A percentile compares a stretch with the other conserved stretches of the same genome.
Conservation (phyloP, 1,284 basidiomycete species). For the Jaminaea rosea region DNA sequence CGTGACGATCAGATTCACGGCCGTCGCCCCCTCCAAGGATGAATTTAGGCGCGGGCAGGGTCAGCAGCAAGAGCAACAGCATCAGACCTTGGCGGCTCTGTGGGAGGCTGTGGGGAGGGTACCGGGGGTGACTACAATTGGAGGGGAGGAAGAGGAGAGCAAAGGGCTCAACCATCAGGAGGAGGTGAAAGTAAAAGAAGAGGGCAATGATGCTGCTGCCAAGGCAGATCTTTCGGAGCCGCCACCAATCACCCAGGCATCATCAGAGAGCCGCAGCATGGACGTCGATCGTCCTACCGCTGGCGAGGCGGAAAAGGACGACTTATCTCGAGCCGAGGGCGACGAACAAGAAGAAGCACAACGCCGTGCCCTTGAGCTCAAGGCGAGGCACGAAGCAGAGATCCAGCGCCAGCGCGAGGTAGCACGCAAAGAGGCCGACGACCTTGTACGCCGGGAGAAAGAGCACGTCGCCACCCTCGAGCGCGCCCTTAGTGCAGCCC, state of each 20-base stretch:
- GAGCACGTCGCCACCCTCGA: not conserved
- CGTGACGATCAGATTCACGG: not conserved
- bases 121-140: slow-evolving; percentile 14
- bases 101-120: slow-evolving; percentile 40
- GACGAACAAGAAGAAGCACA: slow-evolving; percentile 23
- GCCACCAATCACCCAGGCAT: no score
- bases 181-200: not conserved
- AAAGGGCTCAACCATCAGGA: not conserved
- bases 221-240: slow-evolving; percentile 4
- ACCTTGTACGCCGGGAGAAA: not conserved
- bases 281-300: no score
- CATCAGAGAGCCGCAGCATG: no score
- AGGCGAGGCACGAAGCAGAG: not conserved
- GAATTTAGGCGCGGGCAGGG: no score
- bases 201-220: not conserved
- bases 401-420: not conserved
- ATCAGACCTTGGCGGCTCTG: slow-evolving; percentile 9
- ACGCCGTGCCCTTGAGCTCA: no score
- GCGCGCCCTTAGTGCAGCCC: not conserved
- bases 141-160: not conserved
- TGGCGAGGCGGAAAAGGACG: slow-evolving; percentile 18
- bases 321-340: slow-evolving; percentile 3
- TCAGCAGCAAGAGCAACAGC: no score
- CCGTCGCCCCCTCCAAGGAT: not conserved
- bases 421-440: not conserved